Base-by-base conservation (phyloP, 495 filamentous ascomycete genomes). In the Halenospora varia region DNA sequence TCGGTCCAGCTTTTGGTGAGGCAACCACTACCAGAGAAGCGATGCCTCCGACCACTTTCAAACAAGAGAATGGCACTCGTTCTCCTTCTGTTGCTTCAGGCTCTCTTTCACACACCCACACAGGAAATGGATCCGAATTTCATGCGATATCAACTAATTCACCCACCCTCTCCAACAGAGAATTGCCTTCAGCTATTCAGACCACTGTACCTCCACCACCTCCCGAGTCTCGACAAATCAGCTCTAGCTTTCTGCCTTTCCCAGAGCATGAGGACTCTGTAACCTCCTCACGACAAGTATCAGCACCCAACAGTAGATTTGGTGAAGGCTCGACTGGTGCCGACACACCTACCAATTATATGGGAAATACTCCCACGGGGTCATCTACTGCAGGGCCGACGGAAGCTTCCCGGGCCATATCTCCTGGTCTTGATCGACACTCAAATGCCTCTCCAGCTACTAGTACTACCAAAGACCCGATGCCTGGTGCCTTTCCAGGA, bases 251-350 rank as follows among this genome's bases (percentile, higher is more conserved):
- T 62, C 71, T 89, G 17, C 85, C 88, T 0, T 83, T 94, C 55
- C 77, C 75, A 23, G 77, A 81, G 26, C 73, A 82, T 23, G 73
- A 80, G 39, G 88, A 90, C 50, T 89, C 89, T 0, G 69, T 86
- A 46, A 83, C 81, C 53, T 89, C 88, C 18, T 93, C 90, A 2
- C 89, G 90, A 1, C 85, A 86, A 73, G 88, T 88, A 24, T 87
- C 88, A 15, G 87, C 90, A n/a, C 86, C 92, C 23, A 86, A 81
- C 42, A 90, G 88, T 66, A 80, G 88, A 51, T 82, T 82, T 65
- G 86, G 84, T 50, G 82, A 85, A 39, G 59, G 56, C n/a, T 63
- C 61, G 39, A 71, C 64, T 24, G 81, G 79, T 4, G 67, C 80
- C 35, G 87, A 85, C 41, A 84, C 83, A 1, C 82, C 83, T 18